phyloP scores from a whole-genome alignment of 2,329 filamentous ascomycete species.

The Aspergillus luchuensis region DNA sequence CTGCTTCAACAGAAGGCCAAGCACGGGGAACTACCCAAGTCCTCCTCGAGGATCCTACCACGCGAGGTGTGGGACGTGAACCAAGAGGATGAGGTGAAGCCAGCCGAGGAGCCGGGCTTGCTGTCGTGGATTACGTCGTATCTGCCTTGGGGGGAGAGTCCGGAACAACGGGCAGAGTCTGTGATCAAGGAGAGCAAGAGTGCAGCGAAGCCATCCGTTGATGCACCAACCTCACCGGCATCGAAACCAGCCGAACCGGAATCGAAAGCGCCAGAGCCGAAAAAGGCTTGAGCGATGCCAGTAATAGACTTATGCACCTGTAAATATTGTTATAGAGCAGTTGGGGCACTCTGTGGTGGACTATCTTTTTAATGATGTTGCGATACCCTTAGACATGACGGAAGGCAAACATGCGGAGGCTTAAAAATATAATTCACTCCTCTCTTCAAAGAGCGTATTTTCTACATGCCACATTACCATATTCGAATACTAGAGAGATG shows the following conservation, averaged over 20 bases:
- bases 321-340: slow-evolving; percentile 9
- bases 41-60: slow-evolving; percentile 40
- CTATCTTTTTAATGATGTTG: background rate
- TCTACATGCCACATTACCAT: background rate
- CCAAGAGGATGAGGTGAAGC: slow-evolving; percentile 31
- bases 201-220: background rate
- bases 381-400: slow-evolving; percentile 14
- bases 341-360: slow-evolving; percentile 2
- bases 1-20: slow-evolving; percentile 45
- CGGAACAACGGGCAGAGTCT: slow-evolving; percentile 17
- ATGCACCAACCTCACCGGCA: background rate
- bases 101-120: slow-evolving; percentile 33
- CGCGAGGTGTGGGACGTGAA: slow-evolving; percentile 42
- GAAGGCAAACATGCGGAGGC: background rate
- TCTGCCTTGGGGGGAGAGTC: slow-evolving; percentile 29
- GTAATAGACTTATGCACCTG: background rate
- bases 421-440: slow-evolving; percentile 18
- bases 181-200: slow-evolving; percentile 11
- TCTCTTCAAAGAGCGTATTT: slow-evolving; percentile 6
- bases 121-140: slow-evolving; percentile 38
- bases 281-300: slow-evolving; percentile 7
- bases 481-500: too few relatives aligned
- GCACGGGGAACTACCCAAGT: slow-evolving; percentile 34
- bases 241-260: background rate
- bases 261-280: background rate